These are phyloP conservation scores for Termitomyces sp. DNA, from an alignment of 768 basidiomycete genomes.

Conservation along the genomic window DNA sequence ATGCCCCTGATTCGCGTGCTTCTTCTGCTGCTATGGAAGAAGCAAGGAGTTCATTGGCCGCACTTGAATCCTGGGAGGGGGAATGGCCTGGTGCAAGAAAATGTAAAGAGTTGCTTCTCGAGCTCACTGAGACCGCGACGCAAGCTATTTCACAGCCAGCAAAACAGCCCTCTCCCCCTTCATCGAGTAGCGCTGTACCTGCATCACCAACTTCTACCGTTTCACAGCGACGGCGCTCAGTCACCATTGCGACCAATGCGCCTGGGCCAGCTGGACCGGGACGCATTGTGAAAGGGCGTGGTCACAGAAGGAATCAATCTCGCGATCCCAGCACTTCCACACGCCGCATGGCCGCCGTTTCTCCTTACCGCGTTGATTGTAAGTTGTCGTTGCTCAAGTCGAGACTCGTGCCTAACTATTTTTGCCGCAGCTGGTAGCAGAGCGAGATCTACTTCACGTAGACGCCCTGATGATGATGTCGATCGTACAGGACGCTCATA, in stretches of 20 bases:
- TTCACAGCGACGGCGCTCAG: constrained; percentile 51
- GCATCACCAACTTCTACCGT: constrained; percentile 25
- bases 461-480: constrained; percentile 62
- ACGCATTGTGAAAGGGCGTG: constrained; percentile 46
- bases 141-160: constrained; percentile 53
- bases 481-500: constrained; percentile 41
- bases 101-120: constrained; percentile 76
- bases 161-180: constrained; percentile 15
- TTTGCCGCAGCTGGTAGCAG: constrained; percentile 53
- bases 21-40: constrained; percentile 79
- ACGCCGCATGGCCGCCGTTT: constrained; percentile 54
- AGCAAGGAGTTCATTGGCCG: constrained; percentile 65
- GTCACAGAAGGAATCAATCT: constrained; percentile 54
- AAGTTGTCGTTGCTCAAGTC: constrained; percentile 26
- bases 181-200: constrained; percentile 9
- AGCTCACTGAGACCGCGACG: constrained; percentile 64
- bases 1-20: constrained; percentile 61
- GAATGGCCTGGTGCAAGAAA: constrained; percentile 87
- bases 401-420: constrained; percentile 10
- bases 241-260: constrained; percentile 44
- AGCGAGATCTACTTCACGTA: constrained; percentile 73
- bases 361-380: constrained; percentile 67
- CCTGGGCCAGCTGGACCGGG: constrained; percentile 32
- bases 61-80: constrained; percentile 80
- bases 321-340: constrained; percentile 49